Base-by-base conservation (phyloP, 192 early-diverging fungal species). In the Lunasporangiospora selenospora region DNA sequence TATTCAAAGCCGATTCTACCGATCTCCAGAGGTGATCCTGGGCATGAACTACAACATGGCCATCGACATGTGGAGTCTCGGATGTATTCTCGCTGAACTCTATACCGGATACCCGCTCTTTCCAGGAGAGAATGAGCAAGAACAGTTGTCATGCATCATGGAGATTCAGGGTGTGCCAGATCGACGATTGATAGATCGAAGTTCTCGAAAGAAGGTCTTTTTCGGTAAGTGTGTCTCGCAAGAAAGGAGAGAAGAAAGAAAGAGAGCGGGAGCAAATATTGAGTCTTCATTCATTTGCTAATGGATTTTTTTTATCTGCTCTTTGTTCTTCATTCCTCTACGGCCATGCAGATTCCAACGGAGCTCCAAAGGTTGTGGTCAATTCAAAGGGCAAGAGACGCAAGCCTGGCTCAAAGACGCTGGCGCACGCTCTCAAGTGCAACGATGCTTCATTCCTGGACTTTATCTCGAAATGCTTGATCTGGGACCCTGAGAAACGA, bases 11-110 rank as follows among this genome's bases (percentile, higher is more conserved):
- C 84, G 97, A 39, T 99, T 99, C 80, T 99, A 99, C 77, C 89
- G 97, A 27, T 92, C 93, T 19, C 97, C 97, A 10, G 97, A 99
- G 78, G 94, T 99, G 21, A 99, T 99, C 44, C 75, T 99, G 46
- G 94, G 95, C 30, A 83, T 86, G 65, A 83, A 82, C 18, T 99
- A 99, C 64, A 92, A 84, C 53, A 92, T 88, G 56, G 88, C 93
- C 3, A 99, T 99, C 60, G 97, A 99, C 77, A 92, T 99, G 88
- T 99, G 97, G 97, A 91, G 89, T 55, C 79, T 99, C 40, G 97
- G 97, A 13, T 97, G 95, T 70, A 97, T 99, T 48, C 83, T 96
- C 9, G 95, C 90, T 13, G 97, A 99, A 63, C 79, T 99, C 24
- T 87, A 85, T 62, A 92, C 90, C 1, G 92, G 92, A 13, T 94